phyloP scores from a whole-genome alignment of 306 rosid genomes.

The Nissolia schottii region DNA sequence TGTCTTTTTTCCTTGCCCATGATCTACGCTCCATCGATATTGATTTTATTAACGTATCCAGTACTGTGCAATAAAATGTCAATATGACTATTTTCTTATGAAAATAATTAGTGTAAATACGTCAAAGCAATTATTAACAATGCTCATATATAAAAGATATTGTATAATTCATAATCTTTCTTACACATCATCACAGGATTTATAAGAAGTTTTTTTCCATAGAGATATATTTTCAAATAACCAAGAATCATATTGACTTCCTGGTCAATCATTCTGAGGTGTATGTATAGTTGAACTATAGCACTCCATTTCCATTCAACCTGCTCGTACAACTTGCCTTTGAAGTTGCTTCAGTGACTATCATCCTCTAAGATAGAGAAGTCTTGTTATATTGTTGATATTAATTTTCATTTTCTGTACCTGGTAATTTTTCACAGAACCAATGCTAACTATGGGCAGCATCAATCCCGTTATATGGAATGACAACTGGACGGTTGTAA shows the following conservation, averaged over 20 bases:
- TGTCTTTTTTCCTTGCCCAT: background rate
- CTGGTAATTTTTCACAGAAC: conserved; percentile 50
- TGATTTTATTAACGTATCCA: background rate
- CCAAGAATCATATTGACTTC: background rate
- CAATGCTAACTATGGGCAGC: conserved; percentile 93
- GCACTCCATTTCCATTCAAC: background rate
- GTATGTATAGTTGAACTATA: conserved; percentile 4
- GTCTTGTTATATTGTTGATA: background rate
- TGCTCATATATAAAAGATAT: background rate
- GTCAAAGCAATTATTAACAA: no score
- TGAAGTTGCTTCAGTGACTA: background rate
- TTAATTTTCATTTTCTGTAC: background rate
- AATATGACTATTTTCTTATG: no score
- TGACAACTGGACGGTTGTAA: conserved; percentile 89
- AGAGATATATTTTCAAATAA: background rate
- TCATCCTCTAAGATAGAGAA: background rate
- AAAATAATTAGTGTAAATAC: no score
- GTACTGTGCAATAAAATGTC: background rate
- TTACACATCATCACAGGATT: background rate
- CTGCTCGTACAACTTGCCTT: background rate
- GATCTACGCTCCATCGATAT: background rate
- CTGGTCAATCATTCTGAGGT: background rate
- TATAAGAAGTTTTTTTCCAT: background rate
- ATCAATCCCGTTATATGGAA: conserved; percentile 80
- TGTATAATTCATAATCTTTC: background rate